Conservation (phyloP, 495 filamentous ascomycete genomes). For the Neurospora discreta region DNA sequence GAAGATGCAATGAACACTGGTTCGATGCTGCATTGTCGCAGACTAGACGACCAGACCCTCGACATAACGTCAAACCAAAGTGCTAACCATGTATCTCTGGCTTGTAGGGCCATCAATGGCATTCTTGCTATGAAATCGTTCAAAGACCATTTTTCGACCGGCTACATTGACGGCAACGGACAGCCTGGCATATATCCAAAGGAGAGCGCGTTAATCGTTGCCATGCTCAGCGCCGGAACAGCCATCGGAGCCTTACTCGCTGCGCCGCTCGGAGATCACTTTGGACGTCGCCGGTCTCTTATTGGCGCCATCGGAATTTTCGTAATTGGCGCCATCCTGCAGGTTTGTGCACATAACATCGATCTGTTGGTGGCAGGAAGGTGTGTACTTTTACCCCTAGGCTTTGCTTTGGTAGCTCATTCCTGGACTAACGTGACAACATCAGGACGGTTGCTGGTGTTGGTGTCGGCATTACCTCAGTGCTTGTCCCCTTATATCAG, state of each 20-base stretch:
- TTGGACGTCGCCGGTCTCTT: constrained; percentile 68
- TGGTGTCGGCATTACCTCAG: constrained; percentile 76
- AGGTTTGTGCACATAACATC: constrained; percentile 58
- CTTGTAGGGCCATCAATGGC: constrained; percentile 64
- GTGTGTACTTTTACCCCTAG: constrained; percentile 21
- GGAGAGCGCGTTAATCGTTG: constrained; percentile 65
- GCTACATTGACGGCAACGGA: constrained; percentile 38
- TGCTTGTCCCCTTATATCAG: constrained; percentile 76
- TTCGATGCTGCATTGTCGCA: neutral
- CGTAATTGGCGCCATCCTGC: constrained; percentile 68
- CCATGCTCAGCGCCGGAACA: constrained; percentile 82
- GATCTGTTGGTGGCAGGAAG: constrained; percentile 47
- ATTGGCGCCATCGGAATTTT: constrained; percentile 65
- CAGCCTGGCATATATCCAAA: constrained; percentile 44
- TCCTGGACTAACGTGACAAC: neutral
- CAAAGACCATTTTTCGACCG: constrained; percentile 61
- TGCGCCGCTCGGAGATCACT: constrained; percentile 59
- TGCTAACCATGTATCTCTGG: neutral
- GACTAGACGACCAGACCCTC: neutral
- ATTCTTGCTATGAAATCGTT: constrained; percentile 84
- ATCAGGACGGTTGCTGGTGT: constrained; percentile 58
- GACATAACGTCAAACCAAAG: neutral
- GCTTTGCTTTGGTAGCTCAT: neutral
- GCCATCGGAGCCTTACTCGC: constrained; percentile 68
- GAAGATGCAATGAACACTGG: neutral